Evolutionary conservation across 257 asterid species (phyloP).

Genomic region (Solanum ahanhuiri): DNA sequence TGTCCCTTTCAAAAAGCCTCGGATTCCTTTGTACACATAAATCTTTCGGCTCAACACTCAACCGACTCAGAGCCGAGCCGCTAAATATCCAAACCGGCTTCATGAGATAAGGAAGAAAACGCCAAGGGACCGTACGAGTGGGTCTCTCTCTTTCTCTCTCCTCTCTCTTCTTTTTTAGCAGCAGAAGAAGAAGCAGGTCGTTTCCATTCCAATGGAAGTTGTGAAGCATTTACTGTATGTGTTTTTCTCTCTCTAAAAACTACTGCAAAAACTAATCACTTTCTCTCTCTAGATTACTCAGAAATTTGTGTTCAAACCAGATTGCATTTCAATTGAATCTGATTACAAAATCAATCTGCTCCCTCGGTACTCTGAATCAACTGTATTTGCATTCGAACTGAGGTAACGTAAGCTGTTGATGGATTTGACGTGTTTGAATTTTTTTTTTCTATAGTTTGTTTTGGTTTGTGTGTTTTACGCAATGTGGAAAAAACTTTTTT

Average conservation of each 20-base stretch:
- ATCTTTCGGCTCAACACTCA: not conserved
- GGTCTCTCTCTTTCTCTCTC: not conserved
- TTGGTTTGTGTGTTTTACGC: not conserved
- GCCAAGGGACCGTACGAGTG: conserved; percentile 29
- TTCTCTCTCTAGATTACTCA: not conserved
- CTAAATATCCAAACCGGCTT: not conserved
- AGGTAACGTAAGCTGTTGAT: not conserved
- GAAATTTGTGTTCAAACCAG: not conserved
- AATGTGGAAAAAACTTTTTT: not conserved
- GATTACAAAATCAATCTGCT: not conserved
- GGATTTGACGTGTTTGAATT: not conserved
- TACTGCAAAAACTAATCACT: not conserved
- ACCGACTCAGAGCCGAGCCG: not conserved
- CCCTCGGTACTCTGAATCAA: not conserved
- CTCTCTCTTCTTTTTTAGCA: conserved; percentile 16
- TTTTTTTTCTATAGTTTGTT: not conserved
- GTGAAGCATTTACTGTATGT: conserved; percentile 47
- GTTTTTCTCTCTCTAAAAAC: not conserved
- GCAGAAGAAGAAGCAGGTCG: conserved; percentile 26
- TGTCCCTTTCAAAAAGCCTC: not conserved
- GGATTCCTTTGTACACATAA: not conserved
- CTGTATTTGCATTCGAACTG: not conserved
- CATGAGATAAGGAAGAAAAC: not conserved
- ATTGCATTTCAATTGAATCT: not conserved
- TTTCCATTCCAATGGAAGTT: conserved; percentile 50